phyloP scores from a whole-genome alignment of 2,329 filamentous ascomycete species.

The Penicillium sp. region DNA sequence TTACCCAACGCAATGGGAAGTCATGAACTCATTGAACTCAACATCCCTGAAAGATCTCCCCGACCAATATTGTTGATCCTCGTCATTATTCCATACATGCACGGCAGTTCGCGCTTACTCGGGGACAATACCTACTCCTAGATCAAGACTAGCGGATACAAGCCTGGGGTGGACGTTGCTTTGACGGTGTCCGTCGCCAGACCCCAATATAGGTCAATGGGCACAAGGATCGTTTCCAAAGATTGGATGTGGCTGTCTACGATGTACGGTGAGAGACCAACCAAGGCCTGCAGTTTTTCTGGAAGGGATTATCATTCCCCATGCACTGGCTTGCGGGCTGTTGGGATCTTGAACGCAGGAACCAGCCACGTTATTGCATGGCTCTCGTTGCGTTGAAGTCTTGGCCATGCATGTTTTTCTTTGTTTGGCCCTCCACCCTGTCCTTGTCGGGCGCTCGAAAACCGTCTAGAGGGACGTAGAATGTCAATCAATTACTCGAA shows the following conservation, averaged over 20 bases:
- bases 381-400: not conserved
- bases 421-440: not conserved
- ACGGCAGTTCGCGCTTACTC: not conserved
- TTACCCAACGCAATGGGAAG: not conserved
- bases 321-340: not conserved
- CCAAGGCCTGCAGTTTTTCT: not conserved
- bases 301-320: not conserved
- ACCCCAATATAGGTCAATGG: not conserved
- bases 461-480: not conserved
- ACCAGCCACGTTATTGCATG: conserved; percentile 14
- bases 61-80: not conserved
- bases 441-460: not conserved
- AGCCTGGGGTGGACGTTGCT: not conserved
- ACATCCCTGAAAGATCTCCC: not conserved
- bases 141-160: not conserved
- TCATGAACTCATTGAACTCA: not conserved
- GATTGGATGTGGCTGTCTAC: conserved; percentile 1
- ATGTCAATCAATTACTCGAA: not conserved
- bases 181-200: not conserved
- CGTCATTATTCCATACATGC: not conserved
- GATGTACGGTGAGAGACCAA: not conserved
- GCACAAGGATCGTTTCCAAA: not conserved
- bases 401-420: conserved; percentile 7
- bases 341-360: conserved; percentile 18
- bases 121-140: not conserved